Evolutionary conservation across 352 stramenopile species (phyloP), one percentile per base, ranked within the genome.

Genomic region (Phytophthora melonis): DNA sequence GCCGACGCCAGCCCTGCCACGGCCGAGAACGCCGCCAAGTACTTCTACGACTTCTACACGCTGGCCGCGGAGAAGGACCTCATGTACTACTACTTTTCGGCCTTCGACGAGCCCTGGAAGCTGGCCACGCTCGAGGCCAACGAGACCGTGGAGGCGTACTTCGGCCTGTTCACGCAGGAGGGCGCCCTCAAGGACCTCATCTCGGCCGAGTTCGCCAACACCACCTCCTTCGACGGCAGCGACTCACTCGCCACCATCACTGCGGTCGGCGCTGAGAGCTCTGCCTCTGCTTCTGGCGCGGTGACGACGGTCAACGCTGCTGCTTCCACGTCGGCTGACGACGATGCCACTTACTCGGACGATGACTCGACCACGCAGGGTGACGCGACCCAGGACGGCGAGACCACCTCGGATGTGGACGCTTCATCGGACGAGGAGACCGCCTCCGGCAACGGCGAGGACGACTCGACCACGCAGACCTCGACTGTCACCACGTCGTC

Each of bases 81-180:
- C 18, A 75, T 67, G 61, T 93, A 92, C 79, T 93, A 80, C 63
- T 93, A 89, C 73, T 93, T 91, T 67, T 82, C 82, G 19, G 86
- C 70, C 54, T 91, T 90, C 58, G 86, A 93, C 71, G 79, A 84
- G 65, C 50, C 70, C 30, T 93, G 85, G 83, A 90, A 91, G 72
- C 69, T 90, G 63, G 64, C 72, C 32, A 82, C 72, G 34, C 77
- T 81, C 25, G 70, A 74, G 21, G 82, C 75, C 49, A 82, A 90
- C 73, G 75, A 80, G 60, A 91, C 85, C 30, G 84, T 91, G 50
- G 86, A 93, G 75, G 84, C 82, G 36, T 89, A 92, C 74, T 93
- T 93, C 57, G 86, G 86, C 14, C 62, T 93, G 53, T 91, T 91
- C 61, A 82, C 76, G 30, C 43, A 74, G 25, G 70, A 83, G 34